Conservation (phyloP, 192 early-diverging fungal species). For the Podila epicladia region DNA sequence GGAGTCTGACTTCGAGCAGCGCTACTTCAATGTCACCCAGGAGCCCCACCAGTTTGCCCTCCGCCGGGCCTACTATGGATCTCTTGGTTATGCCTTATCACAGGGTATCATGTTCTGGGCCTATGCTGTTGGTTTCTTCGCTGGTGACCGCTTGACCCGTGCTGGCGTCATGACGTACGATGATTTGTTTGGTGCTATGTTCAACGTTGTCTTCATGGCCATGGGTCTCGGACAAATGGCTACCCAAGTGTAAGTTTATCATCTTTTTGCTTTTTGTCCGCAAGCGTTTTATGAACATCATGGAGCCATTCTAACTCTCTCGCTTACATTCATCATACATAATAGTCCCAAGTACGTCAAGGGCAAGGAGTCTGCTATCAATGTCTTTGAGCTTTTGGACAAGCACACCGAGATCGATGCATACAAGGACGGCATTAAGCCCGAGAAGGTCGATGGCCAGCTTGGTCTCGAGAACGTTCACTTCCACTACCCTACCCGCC, state of each 20-base stretch:
- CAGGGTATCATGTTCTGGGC: conserved; percentile 65
- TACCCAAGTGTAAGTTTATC: conserved; percentile 54
- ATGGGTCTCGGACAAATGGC: conserved; percentile 70
- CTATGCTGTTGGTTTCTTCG: conserved; percentile 67
- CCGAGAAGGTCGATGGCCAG: conserved; percentile 52
- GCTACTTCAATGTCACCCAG: conserved; percentile 54
- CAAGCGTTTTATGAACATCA: conserved; percentile 80
- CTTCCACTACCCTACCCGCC: conserved; percentile 74
- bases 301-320: conserved; percentile 72
- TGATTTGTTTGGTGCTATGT: conserved; percentile 54
- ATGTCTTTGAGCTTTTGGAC: conserved; percentile 77
- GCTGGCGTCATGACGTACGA: conserved; percentile 12
- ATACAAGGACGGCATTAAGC: conserved; percentile 56
- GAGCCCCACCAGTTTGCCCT: conserved; percentile 55
- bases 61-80: conserved; percentile 52
- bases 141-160: conserved; percentile 59
- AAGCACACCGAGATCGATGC: conserved; percentile 74
- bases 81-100: conserved; percentile 61
- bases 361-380: conserved; percentile 74
- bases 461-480: conserved; percentile 65
- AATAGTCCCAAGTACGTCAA: conserved; percentile 62
- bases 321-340: conserved; percentile 54
- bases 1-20: conserved; percentile 45
- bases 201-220: conserved; percentile 69
- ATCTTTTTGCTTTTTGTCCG: conserved; percentile 39